Base-by-base conservation (phyloP, 23 red algal genomes). In the Gracilariopsis chorda region DNA sequence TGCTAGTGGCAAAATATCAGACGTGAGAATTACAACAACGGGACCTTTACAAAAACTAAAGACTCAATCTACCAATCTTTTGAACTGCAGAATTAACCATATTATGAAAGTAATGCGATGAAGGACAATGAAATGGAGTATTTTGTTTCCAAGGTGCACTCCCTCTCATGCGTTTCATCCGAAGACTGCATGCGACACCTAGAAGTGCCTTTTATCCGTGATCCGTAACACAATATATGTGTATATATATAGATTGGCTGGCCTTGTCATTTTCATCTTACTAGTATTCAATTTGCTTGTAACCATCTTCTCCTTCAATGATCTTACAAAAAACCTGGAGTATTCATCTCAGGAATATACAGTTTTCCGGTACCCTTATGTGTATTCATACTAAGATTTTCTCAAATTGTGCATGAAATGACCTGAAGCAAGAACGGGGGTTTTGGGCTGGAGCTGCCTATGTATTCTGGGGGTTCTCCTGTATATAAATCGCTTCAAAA, bases 341-440 rank as follows among this genome's bases (percentile, higher is more conserved):
- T 78, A 89, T 17, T 67, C 85, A 5, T 55, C 85, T 51, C 68
- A 78, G 45, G 51, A 89, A 45, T 36, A 32, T 44, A 56, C 45
- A 51, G 20, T 39, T 2, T 36, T 62, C 29, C 48, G 69, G 27
- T 20, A 19, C 51, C 51, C 35, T 19, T 59, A 17, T 89, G 85
- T 70, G 48, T 78, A 30, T 3, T 46, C 14, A 29, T 76, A 41
- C 20, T 77, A n/a, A 60, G 28, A 17, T 32, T 51, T 4, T 67
- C 85, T n/a, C 25, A 42, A n/a, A 27, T 29, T 11, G 44, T 78
- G 29, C 28, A 30, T 25, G 20, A 53, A 33, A 51, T 21, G n/a
- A 78, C 76, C 58, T 43, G 21, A 43, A 16, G 37, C 8, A n/a
- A 65, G 69, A n/a, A 53, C 51, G 20, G 51, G 69, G 19, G 51